Evolutionary conservation across 176 grass and related monocot genomes (phyloP).

Genomic region (sorghum (Sorghum bicolor)): Sorghum_bicolor_NCBIv3 NC_012872.2:62587001-62587500

Average conservation of each 20-base stretch:
- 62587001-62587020: constrained; percentile 92
- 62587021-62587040: background rate
- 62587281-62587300: background rate
- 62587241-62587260: background rate
- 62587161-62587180: constrained; percentile 87
- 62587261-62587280: background rate
- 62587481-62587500: background rate
- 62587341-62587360: background rate
- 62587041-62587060: background rate
- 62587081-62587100: background rate
- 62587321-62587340: background rate
- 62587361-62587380: background rate
- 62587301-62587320: background rate
- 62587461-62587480: background rate
- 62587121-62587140: constrained; percentile 99
- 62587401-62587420: background rate
- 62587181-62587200: background rate
- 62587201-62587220: background rate
- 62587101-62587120: constrained; percentile 80
- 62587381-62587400: background rate
- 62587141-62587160: constrained; percentile 99
- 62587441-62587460: background rate
- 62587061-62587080: background rate
- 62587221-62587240: background rate
- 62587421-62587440: background rate